phyloP scores from a whole-genome alignment of 306 rosid species.

The Lathyrus aphaca region DNA sequence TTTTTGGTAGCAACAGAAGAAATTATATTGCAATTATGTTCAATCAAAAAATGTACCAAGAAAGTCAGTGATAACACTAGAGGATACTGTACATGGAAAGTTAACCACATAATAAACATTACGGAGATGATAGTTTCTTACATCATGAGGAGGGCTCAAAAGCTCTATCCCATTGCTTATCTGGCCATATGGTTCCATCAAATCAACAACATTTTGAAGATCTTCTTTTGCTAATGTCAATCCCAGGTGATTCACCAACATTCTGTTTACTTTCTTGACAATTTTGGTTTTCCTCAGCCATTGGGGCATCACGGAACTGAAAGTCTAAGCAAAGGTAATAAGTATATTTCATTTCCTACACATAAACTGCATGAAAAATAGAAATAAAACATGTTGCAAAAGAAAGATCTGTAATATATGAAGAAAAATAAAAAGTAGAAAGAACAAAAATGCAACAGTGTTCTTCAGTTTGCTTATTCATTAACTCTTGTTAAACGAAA shows the following conservation, averaged over 20 bases:
- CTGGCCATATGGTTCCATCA: conserved; percentile 99
- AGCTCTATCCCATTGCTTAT: conserved; percentile 93
- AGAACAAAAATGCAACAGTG: conserved; percentile 19
- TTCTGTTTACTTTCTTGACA: conserved; percentile 54
- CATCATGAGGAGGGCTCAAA: conserved; percentile 88
- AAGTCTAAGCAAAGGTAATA: conserved; percentile 65
- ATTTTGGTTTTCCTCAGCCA: conserved; percentile 68
- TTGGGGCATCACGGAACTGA: conserved; percentile 62
- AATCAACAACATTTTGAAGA: conserved; percentile 80
- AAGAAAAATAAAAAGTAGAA: conserved; percentile 23
- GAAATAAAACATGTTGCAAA: conserved; percentile 31
- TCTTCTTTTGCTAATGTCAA: conserved; percentile 76
- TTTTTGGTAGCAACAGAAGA: conserved; percentile 35
- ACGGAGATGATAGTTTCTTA: conserved; percentile 51
- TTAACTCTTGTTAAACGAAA: conserved; percentile 19
- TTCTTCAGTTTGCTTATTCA: conserved; percentile 29
- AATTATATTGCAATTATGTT: conserved; percentile 17
- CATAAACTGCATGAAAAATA: conserved; percentile 28
- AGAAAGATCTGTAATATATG: conserved; percentile 26
- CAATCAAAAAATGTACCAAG: conserved; percentile 35
- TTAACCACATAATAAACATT: conserved; percentile 27
- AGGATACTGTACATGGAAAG: conserved; percentile 26
- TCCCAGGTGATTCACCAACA: conserved; percentile 88
- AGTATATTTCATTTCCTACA: conserved; percentile 36
- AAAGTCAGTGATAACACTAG: conserved; percentile 27